Percentiles rank a stretch among this genome's conserved stretches.
Evolutionary conservation across 2,329 filamentous ascomycete genomes (phyloP).

Genomic region (Dactylonectria estremocensis): DNA sequence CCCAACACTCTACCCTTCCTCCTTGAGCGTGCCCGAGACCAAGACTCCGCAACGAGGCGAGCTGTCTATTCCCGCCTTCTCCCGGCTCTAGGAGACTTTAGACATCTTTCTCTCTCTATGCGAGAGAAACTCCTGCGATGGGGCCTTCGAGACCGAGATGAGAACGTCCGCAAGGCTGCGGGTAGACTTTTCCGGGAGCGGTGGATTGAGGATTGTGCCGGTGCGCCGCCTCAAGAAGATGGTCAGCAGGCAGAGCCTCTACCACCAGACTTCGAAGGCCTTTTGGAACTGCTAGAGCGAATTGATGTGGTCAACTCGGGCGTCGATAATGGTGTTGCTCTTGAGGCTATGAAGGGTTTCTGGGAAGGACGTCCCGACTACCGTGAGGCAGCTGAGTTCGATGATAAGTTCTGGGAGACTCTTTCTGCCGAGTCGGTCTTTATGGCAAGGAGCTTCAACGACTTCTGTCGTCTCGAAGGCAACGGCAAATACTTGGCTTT

Average conservation of each 20-base stretch:
- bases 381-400: conserved; percentile 78
- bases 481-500: conserved; percentile 82
- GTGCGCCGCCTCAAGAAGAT: conserved; percentile 72
- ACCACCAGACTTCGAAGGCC: conserved; percentile 82
- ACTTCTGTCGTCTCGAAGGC: conserved; percentile 85
- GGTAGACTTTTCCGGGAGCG: conserved; percentile 91
- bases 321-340: conserved; percentile 88
- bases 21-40: conserved; percentile 90
- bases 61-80: conserved; percentile 90
- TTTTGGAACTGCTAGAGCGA: conserved; percentile 92
- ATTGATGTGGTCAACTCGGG: conserved; percentile 95
- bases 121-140: conserved; percentile 95
- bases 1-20: conserved; percentile 88
- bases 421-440: conserved; percentile 90
- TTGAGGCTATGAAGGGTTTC: conserved; percentile 95
- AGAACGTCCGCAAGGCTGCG: conserved; percentile 92
- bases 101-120: conserved; percentile 93
- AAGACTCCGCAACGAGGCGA: conserved; percentile 86
- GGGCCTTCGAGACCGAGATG: conserved; percentile 94
- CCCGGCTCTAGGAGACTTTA: conserved; percentile 92
- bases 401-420: conserved; percentile 85
- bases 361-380: conserved; percentile 95
- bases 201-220: conserved; percentile 98
- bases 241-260: conserved; percentile 70
- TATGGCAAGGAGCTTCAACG: conserved; percentile 92